These are phyloP conservation scores for Pythium vanterpoolii DNA, from an alignment of 352 stramenopile species.

Conservation along the genomic window DNA sequence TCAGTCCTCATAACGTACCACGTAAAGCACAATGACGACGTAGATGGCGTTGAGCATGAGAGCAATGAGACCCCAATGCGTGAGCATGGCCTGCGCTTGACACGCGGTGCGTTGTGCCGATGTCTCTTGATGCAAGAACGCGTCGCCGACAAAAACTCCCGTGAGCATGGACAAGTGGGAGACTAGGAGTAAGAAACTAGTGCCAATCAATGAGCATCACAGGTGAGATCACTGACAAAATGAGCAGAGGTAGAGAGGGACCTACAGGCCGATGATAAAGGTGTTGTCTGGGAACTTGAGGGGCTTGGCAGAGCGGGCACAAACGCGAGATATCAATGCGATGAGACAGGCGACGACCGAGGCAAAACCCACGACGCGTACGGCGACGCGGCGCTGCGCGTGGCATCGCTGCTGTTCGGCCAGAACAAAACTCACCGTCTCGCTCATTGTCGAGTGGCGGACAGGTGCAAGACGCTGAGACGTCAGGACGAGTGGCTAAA, in stretches of 20 bases:
- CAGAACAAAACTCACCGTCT: neutral
- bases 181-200: conserved; percentile 4
- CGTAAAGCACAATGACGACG: conserved; percentile 14
- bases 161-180: conserved; percentile 14
- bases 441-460: neutral
- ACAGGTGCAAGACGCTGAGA: neutral
- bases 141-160: conserved; percentile 8
- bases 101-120: conserved; percentile 1
- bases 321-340: conserved; percentile 2
- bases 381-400: conserved; percentile 6
- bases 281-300: conserved; percentile 21
- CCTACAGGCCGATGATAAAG: conserved; percentile 18
- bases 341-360: conserved; percentile 6
- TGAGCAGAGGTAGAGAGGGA: neutral
- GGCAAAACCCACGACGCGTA: conserved; percentile 12
- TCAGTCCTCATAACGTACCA: too few relatives aligned
- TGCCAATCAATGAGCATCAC: neutral
- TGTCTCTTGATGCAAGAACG: neutral
- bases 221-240: neutral
- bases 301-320: neutral
- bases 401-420: conserved; percentile 8
- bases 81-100: conserved; percentile 9
- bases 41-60: conserved; percentile 26
- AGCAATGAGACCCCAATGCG: conserved; percentile 17
- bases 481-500: neutral